Evolutionary conservation across 2,329 filamentous ascomycete species (phyloP).

Genomic region (Ophiocordyceps camponoti-leonardi): DNA sequence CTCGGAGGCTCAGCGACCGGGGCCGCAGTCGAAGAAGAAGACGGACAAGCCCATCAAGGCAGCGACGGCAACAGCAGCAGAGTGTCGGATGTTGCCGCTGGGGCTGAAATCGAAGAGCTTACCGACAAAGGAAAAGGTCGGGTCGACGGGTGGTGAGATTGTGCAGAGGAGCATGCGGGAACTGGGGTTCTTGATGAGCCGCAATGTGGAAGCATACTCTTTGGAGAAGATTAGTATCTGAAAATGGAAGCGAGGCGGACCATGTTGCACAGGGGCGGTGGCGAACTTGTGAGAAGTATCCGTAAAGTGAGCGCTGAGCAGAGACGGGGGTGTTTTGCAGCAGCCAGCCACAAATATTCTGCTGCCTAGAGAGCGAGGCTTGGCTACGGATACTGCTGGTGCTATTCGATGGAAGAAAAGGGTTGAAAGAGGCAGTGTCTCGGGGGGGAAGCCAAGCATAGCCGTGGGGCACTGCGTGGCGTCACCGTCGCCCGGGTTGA

Average conservation of each 20-base stretch:
- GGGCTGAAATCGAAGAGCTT: slow-evolving; percentile 46
- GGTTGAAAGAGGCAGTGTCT: background rate
- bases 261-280: background rate
- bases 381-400: no score
- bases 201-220: slow-evolving; percentile 67
- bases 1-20: slow-evolving; percentile 15
- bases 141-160: slow-evolving; percentile 56
- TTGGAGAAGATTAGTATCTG: slow-evolving; percentile 59
- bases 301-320: background rate
- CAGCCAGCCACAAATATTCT: no score
- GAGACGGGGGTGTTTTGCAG: background rate
- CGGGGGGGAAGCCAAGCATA: no score
- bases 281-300: no score
- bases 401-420: no score
- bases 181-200: slow-evolving; percentile 60
- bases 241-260: background rate
- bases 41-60: slow-evolving; percentile 25
- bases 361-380: background rate
- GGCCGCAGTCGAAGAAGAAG: slow-evolving; percentile 11
- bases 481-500: no score
- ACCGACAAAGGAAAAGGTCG: slow-evolving; percentile 38
- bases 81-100: slow-evolving; percentile 45
- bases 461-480: no score
- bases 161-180: slow-evolving; percentile 53
- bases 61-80: slow-evolving; percentile 23